Percentiles rank a stretch among this genome's conserved stretches.
These are phyloP conservation scores for Amylocystis lapponica DNA, from an alignment of 768 basidiomycete species.

Conservation along the genomic window DNA sequence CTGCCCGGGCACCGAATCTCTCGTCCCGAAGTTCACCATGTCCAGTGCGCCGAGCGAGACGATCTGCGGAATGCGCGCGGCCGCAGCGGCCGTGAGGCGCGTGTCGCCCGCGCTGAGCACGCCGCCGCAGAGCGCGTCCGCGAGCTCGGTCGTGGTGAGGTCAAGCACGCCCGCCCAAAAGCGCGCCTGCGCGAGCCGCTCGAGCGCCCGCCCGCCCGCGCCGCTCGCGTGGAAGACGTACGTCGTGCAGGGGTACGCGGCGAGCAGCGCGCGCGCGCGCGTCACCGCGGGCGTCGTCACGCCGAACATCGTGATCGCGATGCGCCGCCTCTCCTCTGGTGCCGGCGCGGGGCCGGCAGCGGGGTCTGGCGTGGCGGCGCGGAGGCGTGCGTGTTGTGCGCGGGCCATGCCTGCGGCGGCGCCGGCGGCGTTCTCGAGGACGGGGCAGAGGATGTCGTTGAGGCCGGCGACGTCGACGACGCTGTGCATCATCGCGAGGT, in stretches of 20 bases:
- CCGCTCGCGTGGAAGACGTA: constrained; percentile 18
- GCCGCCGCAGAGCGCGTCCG: constrained; percentile 16
- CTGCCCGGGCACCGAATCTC: constrained; percentile 11
- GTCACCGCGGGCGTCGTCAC: constrained; percentile 18
- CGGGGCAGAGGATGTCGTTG: constrained; percentile 15
- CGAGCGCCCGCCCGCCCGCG: constrained; percentile 14
- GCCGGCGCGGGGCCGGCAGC: not conserved
- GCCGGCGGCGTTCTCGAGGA: constrained; percentile 15
- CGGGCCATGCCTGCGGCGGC: constrained; percentile 16
- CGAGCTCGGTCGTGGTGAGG: constrained; percentile 17
- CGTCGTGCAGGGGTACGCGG: constrained; percentile 11
- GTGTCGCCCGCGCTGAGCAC: constrained; percentile 15
- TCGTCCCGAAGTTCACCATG: constrained; percentile 18
- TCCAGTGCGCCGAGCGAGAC: constrained; percentile 17
- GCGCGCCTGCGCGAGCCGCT: constrained; percentile 8
- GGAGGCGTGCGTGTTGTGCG: constrained; percentile 5
- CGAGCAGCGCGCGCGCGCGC: constrained; percentile 11
- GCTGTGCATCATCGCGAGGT: constrained; percentile 14
- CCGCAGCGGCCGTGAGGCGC: constrained; percentile 13
- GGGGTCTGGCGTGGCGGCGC: not conserved
- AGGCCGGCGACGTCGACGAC: constrained; percentile 18
- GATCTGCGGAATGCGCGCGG: constrained; percentile 12
- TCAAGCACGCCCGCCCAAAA: constrained; percentile 17
- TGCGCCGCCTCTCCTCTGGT: constrained; percentile 1
- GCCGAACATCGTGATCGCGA: constrained; percentile 19